Percentiles rank a stretch among this genome's conserved stretches.
phyloP scores from a whole-genome alignment of 2,329 filamentous ascomycete species.

The Pestalotiopsis sp. region DNA sequence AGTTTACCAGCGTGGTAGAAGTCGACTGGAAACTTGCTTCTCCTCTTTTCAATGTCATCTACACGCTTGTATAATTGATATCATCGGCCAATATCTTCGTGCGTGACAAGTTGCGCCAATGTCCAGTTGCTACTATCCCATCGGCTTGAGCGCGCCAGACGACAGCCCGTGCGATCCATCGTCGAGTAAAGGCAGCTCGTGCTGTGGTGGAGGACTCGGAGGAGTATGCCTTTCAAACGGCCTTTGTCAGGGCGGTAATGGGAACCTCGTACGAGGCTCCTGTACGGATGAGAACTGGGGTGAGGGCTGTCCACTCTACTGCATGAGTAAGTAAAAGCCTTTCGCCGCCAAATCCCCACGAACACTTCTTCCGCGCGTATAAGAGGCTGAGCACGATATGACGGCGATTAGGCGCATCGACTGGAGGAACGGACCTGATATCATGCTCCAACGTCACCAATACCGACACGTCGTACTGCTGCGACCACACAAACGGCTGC shows the following conservation, averaged over 20 bases:
- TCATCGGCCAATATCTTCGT: background rate
- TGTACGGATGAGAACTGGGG: constrained; percentile 26
- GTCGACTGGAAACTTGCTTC: too few relatives aligned
- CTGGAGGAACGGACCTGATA: constrained; percentile 27
- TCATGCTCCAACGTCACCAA: constrained; percentile 27
- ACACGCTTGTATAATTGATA: background rate
- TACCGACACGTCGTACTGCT: constrained; percentile 27
- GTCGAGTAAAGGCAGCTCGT: constrained; percentile 14
- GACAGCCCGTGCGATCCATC: background rate
- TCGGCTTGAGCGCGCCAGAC: background rate
- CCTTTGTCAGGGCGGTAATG: constrained; percentile 21
- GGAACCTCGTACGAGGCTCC: constrained; percentile 24
- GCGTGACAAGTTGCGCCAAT: background rate
- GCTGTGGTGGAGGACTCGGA: constrained; percentile 22
- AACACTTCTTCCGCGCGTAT: too few relatives aligned
- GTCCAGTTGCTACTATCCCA: background rate
- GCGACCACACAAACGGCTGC: constrained; percentile 24
- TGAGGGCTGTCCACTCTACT: constrained; percentile 17
- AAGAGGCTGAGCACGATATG: background rate
- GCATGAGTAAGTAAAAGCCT: background rate
- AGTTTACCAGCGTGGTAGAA: too few relatives aligned
- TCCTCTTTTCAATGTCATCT: too few relatives aligned
- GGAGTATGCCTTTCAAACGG: constrained; percentile 25
- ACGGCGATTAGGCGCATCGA: constrained; percentile 17
- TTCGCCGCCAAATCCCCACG: background rate